These are phyloP conservation scores for Aurantiochytrium sp. DNA, from an alignment of 108 stramenopile genomes.

Conservation along the genomic window DNA sequence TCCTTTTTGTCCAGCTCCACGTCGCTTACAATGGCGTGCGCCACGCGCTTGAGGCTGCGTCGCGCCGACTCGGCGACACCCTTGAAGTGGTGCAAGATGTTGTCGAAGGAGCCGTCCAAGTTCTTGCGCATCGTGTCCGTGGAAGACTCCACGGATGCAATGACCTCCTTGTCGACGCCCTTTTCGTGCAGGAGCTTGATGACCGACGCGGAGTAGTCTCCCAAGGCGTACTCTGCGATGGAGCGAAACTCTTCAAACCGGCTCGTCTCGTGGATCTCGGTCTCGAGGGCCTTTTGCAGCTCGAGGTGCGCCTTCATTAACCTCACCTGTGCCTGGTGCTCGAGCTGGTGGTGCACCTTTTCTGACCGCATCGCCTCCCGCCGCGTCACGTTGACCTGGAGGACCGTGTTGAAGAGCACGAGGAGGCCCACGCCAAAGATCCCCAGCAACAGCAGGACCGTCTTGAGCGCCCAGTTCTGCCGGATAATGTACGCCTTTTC, in stretches of 20 bases:
- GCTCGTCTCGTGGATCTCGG: conserved; percentile 7
- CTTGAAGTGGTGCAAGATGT: conserved; percentile 9
- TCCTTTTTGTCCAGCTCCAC: conserved; percentile 11
- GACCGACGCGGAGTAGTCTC: background rate
- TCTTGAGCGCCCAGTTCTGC: conserved; percentile 25
- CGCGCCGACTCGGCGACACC: background rate
- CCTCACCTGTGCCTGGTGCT: conserved; percentile 7
- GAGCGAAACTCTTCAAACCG: background rate
- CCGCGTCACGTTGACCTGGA: background rate
- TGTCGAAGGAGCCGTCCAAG: background rate
- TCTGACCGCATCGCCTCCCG: background rate
- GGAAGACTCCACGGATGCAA: background rate
- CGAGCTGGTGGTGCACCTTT: conserved; percentile 1
- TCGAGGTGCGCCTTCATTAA: conserved; percentile 13
- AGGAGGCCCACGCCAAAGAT: background rate
- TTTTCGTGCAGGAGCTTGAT: background rate
- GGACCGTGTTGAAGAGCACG: conserved; percentile 12
- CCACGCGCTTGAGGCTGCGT: background rate
- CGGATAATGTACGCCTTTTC: background rate
- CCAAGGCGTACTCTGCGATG: background rate
- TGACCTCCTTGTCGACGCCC: background rate
- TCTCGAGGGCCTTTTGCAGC: background rate
- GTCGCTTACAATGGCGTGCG: conserved; percentile 22
- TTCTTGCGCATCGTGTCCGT: background rate
- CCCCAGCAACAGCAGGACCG: background rate